Evolutionary conservation across 257 asterid genomes (phyloP).

Genomic region (Przewalskia tangutica): DNA sequence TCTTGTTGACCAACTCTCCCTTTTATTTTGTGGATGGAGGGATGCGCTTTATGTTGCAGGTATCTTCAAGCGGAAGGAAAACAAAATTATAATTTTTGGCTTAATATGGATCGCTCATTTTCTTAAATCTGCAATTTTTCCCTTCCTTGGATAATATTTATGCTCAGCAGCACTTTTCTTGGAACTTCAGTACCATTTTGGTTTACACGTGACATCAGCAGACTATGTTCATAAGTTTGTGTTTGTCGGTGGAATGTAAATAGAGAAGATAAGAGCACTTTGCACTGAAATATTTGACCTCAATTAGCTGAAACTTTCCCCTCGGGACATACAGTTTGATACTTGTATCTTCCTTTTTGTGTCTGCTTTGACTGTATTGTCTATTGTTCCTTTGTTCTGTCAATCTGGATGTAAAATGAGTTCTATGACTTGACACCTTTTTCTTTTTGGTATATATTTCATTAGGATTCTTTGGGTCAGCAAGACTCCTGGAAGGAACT

Average conservation of each 20-base stretch:
- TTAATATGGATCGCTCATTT: background rate
- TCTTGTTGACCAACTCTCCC: constrained; percentile 90
- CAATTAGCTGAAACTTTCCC: background rate
- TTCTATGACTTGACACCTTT: background rate
- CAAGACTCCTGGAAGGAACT: constrained; percentile 93
- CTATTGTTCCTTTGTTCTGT: background rate
- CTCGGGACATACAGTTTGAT: background rate
- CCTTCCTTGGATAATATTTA: background rate
- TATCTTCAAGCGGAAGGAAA: constrained; percentile 15
- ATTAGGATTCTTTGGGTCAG: constrained; percentile 55
- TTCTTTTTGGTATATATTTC: background rate
- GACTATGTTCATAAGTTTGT: background rate
- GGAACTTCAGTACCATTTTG: background rate
- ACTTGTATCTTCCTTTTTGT: background rate
- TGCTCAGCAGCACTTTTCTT: background rate
- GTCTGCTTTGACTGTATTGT: background rate
- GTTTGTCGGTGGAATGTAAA: background rate
- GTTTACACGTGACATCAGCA: background rate
- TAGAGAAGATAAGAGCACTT: background rate
- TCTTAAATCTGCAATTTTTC: background rate
- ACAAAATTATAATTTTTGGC: background rate
- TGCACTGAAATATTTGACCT: background rate
- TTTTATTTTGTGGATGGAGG: constrained; percentile 97
- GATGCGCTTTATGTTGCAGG: constrained; percentile 88
- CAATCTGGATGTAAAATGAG: background rate